Base-by-base conservation (phyloP, 345 rosid species). In the Toxicodendron radicans region DNA sequence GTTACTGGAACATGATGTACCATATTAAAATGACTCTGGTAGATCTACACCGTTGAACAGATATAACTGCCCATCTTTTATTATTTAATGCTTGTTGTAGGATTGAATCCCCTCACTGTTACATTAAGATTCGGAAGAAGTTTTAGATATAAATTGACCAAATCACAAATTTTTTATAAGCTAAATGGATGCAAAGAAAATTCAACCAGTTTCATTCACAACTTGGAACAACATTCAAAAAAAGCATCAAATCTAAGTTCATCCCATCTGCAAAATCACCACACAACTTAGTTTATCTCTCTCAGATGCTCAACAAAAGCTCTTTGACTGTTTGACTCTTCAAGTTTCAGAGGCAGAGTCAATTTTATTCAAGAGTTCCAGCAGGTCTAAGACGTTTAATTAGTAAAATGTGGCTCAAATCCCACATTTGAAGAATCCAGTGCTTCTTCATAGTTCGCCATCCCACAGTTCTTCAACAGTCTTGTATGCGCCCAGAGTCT, bases 391-490 rank as follows among this genome's bases (percentile, higher is more conserved):
- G 30, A 27, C 30, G 30, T 27, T 27, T 27, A 27, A 27, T 27
- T 27, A 27, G 30, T 27, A 27, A 27, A 27, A 27, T 27, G 30
- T 27, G 30, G 30, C 30, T 27, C 30, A 27, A 27, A 27, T 27
- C 30, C 43, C 7, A 38, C 43, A 38, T 38, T 5, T 38, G 43
- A 7, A 38, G 7, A 38, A 38, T 38, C 8, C 43, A 38, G 43
- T 38, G 7, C 8, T 13, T 41, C 30, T 32, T 69, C 70, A 82
- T 16, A 81, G 7, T 68, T 86, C 86, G 57, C 80, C 89, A 58
- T 87, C 90, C 89, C 92, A 87, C 4, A 86, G 73, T 58, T 88
- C 89, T 27, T 80, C 83, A 45, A 82, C 0, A 53, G 84, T 83
- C 78, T 59, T 83, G 76, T 89, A 87, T 16, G 68, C 69, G 0